Evolutionary conservation across 2,329 filamentous ascomycete genomes (phyloP).

Genomic region (Cordyceps javanica): DNA sequence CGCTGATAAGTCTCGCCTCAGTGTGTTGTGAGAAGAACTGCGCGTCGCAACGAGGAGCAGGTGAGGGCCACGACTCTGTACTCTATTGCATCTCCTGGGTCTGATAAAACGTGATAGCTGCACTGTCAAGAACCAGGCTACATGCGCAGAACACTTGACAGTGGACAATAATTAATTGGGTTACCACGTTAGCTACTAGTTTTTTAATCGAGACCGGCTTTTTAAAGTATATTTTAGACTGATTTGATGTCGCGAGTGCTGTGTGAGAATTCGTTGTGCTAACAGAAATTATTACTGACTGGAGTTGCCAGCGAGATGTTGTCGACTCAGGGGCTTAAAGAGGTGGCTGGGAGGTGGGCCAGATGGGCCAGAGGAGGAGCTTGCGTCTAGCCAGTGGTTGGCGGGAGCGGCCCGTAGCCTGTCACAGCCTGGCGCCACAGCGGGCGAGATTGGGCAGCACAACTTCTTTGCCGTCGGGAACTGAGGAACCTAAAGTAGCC

Average conservation of each 20-base stretch:
- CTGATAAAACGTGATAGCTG: background rate
- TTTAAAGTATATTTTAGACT: background rate
- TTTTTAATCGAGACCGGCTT: too few relatives aligned
- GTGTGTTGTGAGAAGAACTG: background rate
- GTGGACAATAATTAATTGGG: background rate
- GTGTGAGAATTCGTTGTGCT: conserved; percentile 10
- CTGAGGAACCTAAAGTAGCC: too few relatives aligned
- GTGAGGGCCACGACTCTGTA: background rate
- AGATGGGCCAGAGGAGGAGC: background rate
- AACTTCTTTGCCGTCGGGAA: too few relatives aligned
- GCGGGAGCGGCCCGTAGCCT: background rate
- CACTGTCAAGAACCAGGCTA: too few relatives aligned
- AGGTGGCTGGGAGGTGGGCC: conserved; percentile 22
- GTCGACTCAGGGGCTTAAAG: conserved; percentile 18
- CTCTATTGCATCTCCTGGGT: background rate
- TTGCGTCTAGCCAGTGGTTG: background rate
- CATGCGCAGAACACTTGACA: background rate
- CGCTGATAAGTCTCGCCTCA: background rate
- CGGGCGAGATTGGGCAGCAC: too few relatives aligned
- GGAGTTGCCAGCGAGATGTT: conserved; percentile 23
- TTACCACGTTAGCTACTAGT: background rate
- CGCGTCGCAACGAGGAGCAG: background rate
- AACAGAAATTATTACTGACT: conserved; percentile 26
- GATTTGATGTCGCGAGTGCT: background rate
- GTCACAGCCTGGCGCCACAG: too few relatives aligned